Evolutionary conservation across 2,329 filamentous ascomycete genomes (phyloP).

Genomic region (Trichoderma sp.): DNA sequence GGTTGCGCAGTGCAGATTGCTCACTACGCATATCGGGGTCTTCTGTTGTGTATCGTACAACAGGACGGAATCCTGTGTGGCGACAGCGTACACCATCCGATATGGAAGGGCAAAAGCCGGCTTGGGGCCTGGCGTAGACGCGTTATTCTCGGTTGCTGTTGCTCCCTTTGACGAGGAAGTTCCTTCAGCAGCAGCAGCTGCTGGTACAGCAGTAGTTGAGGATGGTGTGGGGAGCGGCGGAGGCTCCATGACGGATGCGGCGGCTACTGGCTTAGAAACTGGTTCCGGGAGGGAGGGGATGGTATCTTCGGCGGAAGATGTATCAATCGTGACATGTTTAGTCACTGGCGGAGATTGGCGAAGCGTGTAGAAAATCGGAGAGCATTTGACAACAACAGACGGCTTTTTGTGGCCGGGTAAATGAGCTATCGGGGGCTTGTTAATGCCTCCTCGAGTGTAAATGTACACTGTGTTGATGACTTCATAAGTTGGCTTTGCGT

Average conservation of each 20-base stretch:
- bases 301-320: conserved; percentile 78
- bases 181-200: conserved; percentile 38
- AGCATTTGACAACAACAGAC: conserved; percentile 92
- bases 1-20: conserved; percentile 94
- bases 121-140: conserved; percentile 56
- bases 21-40: conserved; percentile 89
- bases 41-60: conserved; percentile 97
- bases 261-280: conserved; percentile 58
- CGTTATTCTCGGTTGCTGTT: conserved; percentile 43
- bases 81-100: conserved; percentile 93
- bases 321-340: conserved; percentile 92
- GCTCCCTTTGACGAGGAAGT: conserved; percentile 47
- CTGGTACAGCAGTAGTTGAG: conserved; percentile 33
- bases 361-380: conserved; percentile 81
- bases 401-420: conserved; percentile 97
- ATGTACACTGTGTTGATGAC: conserved; percentile 97
- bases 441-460: conserved; percentile 92
- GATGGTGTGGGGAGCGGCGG: conserved; percentile 58
- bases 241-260: conserved; percentile 73
- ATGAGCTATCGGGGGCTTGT: conserved; percentile 92
- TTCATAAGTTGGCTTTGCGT: conserved; percentile 74
- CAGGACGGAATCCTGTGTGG: conserved; percentile 91
- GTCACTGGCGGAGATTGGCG: conserved; percentile 67
- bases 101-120: conserved; percentile 84
- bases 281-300: conserved; percentile 84